Evolutionary conservation across 1,139 yeast genomes (phyloP).

Genomic region (Zygotorulaspora mrakii): DNA sequence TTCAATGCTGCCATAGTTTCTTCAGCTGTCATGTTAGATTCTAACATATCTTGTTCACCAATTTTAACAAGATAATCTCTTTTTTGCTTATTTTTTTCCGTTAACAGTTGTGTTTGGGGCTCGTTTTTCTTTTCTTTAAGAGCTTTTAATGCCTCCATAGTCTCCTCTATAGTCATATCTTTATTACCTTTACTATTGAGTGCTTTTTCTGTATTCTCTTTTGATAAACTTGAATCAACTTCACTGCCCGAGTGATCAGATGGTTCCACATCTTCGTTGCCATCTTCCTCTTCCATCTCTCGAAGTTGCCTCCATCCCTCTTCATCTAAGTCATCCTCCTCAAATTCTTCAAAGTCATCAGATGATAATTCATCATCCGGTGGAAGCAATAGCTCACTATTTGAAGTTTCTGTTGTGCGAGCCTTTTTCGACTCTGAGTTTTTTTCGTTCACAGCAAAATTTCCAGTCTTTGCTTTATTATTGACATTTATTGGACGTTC

Average conservation of each 20-base stretch:
- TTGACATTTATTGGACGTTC: too few species aligned
- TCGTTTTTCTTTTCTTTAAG: constrained; percentile 36
- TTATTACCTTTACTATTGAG: constrained; percentile 33
- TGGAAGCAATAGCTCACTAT: constrained; percentile 37
- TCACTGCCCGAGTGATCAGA: neutral
- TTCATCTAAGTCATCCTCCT: constrained; percentile 43
- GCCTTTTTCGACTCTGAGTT: too few species aligned
- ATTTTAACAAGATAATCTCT: neutral
- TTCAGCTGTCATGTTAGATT: constrained; percentile 28
- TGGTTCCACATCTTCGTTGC: constrained; percentile 9
- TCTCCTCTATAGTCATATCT: constrained; percentile 37
- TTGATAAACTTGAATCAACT: constrained; percentile 3
- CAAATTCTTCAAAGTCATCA: constrained; percentile 44
- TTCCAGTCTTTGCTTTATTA: constrained; percentile 5
- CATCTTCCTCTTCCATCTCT: constrained; percentile 38
- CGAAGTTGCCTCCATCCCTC: constrained; percentile 41
- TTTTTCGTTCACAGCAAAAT: too few species aligned
- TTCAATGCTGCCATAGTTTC: constrained; percentile 46
- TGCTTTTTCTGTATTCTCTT: constrained; percentile 1
- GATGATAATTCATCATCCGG: constrained; percentile 47
- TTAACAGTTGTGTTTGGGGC: neutral
- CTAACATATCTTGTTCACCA: constrained; percentile 7
- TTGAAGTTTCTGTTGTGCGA: too few species aligned
- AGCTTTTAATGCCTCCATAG: constrained; percentile 45
- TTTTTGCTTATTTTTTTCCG: neutral